These are phyloP conservation scores for Moniliella sp. DNA, from an alignment of 1,284 basidiomycete species.

Conservation along the genomic window DNA sequence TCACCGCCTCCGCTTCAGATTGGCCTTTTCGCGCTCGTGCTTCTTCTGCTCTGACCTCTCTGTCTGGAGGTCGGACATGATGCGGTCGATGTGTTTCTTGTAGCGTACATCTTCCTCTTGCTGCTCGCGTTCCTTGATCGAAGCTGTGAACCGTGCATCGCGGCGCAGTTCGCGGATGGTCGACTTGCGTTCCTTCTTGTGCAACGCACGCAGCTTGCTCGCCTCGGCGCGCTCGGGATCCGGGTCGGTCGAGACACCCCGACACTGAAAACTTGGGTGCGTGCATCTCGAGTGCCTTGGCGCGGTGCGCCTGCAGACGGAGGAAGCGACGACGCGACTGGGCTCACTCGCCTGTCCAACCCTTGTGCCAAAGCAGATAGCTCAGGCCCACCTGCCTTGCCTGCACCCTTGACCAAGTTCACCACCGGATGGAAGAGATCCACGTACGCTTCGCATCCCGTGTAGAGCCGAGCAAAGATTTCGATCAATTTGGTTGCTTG, in stretches of 20 bases:
- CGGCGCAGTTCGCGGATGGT: slow-evolving; percentile 87
- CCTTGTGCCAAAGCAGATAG: neutral
- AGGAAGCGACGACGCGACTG: slow-evolving; percentile 54
- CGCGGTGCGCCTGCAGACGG: slow-evolving; percentile 73
- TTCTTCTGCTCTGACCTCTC: slow-evolving; percentile 89
- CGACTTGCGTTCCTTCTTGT: slow-evolving; percentile 89
- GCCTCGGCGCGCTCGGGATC: slow-evolving; percentile 75
- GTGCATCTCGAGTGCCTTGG: slow-evolving; percentile 78
- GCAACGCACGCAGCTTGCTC: slow-evolving; percentile 62
- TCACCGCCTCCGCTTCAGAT: slow-evolving; percentile 21
- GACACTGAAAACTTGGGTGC: slow-evolving; percentile 72
- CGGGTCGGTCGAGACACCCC: slow-evolving; percentile 65
- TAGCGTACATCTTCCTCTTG: slow-evolving; percentile 55
- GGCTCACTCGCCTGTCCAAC: slow-evolving; percentile 16
- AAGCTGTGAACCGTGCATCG: slow-evolving; percentile 77
- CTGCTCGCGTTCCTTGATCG: slow-evolving; percentile 49
- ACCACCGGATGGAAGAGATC: too few species aligned
- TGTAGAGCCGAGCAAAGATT: slow-evolving; percentile 20
- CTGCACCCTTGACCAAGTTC: too few species aligned
- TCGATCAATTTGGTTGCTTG: too few species aligned
- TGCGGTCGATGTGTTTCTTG: slow-evolving; percentile 40
- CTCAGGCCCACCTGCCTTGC: neutral
- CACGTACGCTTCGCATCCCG: slow-evolving; percentile 15
- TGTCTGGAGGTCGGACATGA: slow-evolving; percentile 57
- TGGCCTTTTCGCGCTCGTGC: slow-evolving; percentile 45